Evolutionary conservation across 192 early-diverging fungal species (phyloP).

Genomic region (Podila clonocystis): DNA sequence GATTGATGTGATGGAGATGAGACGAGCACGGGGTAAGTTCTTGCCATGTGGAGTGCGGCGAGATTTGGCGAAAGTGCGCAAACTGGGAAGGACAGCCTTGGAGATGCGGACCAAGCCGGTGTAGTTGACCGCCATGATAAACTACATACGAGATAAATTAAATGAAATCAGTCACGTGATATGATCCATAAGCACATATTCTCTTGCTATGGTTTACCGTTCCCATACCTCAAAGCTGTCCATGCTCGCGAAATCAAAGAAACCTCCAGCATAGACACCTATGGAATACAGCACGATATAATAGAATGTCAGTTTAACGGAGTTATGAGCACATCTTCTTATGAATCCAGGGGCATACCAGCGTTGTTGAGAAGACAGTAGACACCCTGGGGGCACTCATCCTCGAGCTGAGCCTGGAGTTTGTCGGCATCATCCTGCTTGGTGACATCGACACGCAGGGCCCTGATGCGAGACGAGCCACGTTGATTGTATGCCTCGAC

Average conservation of each 20-base stretch:
- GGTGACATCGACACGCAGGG: constrained; percentile 47
- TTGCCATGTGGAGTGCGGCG: constrained; percentile 47
- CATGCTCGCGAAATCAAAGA: constrained; percentile 39
- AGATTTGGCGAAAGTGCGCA: constrained; percentile 37
- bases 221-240: constrained; percentile 41
- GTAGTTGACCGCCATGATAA: constrained; percentile 58
- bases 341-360: constrained; percentile 13
- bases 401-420: constrained; percentile 37
- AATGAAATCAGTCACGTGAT: too few relatives aligned
- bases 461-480: constrained; percentile 31
- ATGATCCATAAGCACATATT: background rate
- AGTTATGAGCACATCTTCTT: background rate
- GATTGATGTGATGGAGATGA: constrained; percentile 55
- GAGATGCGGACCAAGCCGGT: constrained; percentile 55
- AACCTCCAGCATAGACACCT: constrained; percentile 49
- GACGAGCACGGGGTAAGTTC: constrained; percentile 45
- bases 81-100: constrained; percentile 49
- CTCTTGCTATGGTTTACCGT: background rate
- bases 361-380: constrained; percentile 49
- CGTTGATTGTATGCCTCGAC: constrained; percentile 30
- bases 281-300: background rate
- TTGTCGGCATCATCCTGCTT: constrained; percentile 41
- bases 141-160: too few relatives aligned
- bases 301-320: background rate
- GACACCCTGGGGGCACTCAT: constrained; percentile 44